Evolutionary conservation across 805 yeast genomes (phyloP), one percentile per base, ranked within the genome.

Genomic region (Sugiyamaella chiloensis): DNA sequence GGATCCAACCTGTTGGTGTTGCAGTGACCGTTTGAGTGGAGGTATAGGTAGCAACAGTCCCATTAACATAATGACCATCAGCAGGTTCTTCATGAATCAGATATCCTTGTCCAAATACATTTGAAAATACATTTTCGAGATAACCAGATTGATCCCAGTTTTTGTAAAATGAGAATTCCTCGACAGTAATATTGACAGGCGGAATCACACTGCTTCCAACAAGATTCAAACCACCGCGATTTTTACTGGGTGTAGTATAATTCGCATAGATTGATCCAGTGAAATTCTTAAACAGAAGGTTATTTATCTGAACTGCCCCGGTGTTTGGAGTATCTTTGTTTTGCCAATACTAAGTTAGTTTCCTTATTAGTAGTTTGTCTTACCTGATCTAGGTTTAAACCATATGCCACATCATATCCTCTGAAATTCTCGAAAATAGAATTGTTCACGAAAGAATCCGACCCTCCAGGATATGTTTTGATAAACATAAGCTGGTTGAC

Each of bases 1-100:
- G 36, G 36, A 17, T 8, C 36, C 36, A 31, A 6, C 14, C 14
- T 7, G n/a, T 16, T 12, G 36, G 19, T 7, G 36, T 31, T 11
- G 19, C n/a, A 31, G 36, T 31, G 6, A 31, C 36, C 36, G 36
- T 31, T n/a, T 31, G 36, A 31, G 36, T 31, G 9, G 36, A 11
- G 14, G 36, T 31, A n/a, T 31, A 31, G 14, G 17, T 31, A 12
- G 36, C 36, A 7, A 31, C 36, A 11, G 19, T 7, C 14, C 36
- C 36, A n/a, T 31, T n/a, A 7, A 17, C 7, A 31, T 16, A 7
- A 16, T 17, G 36, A 8, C 36, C 36, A 16, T 31, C 14, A 11
- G 36, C 36, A 11, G 36, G 36, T 6, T 8, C 7, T 7, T 31
- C 36, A 31, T 11, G 19, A 11, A 31, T 31, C n/a, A 31, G 14